Conservation (phyloP, 148 eudicot species). For the Tetragonia tetragonoides region DNA sequence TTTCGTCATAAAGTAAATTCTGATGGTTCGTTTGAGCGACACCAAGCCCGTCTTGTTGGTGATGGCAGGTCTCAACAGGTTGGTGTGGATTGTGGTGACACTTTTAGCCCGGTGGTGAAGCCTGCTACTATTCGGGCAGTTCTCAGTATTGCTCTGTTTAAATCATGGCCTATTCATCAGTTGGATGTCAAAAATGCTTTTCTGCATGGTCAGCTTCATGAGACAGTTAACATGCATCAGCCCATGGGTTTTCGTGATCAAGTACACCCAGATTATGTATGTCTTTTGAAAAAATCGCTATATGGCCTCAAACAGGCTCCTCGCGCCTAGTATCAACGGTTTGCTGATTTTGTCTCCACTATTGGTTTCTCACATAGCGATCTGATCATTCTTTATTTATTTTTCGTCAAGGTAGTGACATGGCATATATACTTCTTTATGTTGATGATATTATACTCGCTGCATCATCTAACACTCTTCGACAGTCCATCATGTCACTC, state of each 20-base stretch:
- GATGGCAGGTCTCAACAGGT: not conserved
- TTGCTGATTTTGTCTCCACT: not conserved
- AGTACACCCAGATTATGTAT: not conserved
- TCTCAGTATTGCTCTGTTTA: not conserved
- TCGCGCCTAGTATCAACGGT: not conserved
- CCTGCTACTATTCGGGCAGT: not conserved
- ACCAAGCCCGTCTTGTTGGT: not conserved
- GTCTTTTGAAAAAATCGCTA: not conserved
- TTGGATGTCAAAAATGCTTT: not conserved
- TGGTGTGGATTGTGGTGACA: not conserved
- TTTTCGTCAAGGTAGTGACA: not conserved
- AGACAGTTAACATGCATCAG: not conserved
- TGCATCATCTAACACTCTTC: not conserved
- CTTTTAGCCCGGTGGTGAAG: not conserved
- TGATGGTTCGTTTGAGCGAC: not conserved
- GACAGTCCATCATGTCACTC: not conserved
- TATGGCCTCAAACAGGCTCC: conserved; percentile 3
- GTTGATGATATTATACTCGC: conserved; percentile 8
- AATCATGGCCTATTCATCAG: not conserved
- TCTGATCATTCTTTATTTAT: not conserved
- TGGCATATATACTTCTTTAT: not conserved
- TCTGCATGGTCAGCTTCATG: not conserved
- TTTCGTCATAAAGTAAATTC: not conserved
- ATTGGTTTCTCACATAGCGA: not conserved
- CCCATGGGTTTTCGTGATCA: not conserved